phyloP scores from a whole-genome alignment of 2,329 filamentous ascomycete genomes.

The Orbilia quercus region DNA sequence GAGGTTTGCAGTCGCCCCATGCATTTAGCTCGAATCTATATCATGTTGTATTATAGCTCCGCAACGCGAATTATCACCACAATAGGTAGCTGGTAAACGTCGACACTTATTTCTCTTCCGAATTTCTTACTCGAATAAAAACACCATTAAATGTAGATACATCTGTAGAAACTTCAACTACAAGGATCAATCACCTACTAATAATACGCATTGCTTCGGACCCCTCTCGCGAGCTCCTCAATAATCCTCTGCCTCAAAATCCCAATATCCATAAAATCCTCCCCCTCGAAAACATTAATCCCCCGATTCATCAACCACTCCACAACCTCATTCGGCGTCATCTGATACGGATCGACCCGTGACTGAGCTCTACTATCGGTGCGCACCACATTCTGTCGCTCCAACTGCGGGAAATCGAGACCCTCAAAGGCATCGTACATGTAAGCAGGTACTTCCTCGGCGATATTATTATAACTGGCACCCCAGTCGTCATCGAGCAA shows the following conservation, averaged over 20 bases:
- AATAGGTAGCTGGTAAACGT: too few relatives aligned
- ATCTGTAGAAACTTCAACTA: not conserved
- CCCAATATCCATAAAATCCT: conserved; percentile 9
- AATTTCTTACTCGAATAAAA: too few relatives aligned
- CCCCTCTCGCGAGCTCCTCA: not conserved
- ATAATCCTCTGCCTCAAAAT: not conserved
- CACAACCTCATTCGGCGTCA: conserved; percentile 10
- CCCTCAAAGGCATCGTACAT: not conserved
- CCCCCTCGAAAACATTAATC: not conserved
- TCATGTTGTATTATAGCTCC: too few relatives aligned
- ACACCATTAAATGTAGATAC: too few relatives aligned
- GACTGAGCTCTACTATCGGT: not conserved
- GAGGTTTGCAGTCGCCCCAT: too few relatives aligned
- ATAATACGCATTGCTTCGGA: not conserved
- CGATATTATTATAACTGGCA: not conserved
- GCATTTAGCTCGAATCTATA: too few relatives aligned
- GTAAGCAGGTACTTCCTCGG: not conserved
- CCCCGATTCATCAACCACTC: conserved; percentile 1
- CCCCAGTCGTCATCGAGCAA: not conserved
- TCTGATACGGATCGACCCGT: not conserved
- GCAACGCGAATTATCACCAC: too few relatives aligned
- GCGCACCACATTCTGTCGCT: not conserved
- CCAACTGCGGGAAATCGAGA: not conserved
- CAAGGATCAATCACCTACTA: not conserved
- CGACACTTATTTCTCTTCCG: too few relatives aligned